Conservation (phyloP, 768 basidiomycete genomes). For the Lentinula sp. region DNA sequence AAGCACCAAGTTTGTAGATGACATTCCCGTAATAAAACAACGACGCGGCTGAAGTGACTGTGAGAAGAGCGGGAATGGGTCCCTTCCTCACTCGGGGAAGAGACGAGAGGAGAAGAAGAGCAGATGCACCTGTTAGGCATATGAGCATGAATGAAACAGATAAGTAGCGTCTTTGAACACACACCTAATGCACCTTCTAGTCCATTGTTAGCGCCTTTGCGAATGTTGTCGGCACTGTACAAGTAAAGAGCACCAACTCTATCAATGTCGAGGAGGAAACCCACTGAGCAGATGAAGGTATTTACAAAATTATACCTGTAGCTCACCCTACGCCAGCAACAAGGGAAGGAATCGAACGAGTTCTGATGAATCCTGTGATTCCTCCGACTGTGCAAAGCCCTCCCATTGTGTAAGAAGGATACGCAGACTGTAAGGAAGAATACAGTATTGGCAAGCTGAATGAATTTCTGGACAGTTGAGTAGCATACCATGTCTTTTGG, state of each 20-base stretch:
- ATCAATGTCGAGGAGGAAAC: neutral
- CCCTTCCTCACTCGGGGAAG: slow-evolving; percentile 68
- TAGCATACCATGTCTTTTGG: neutral
- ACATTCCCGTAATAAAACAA: slow-evolving; percentile 61
- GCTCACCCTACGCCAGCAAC: slow-evolving; percentile 73
- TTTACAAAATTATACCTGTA: slow-evolving; percentile 13
- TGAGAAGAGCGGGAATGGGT: slow-evolving; percentile 61
- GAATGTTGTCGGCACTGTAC: slow-evolving; percentile 73
- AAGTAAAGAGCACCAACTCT: slow-evolving; percentile 78
- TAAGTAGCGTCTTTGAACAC: slow-evolving; percentile 10
- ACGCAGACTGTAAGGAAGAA: slow-evolving; percentile 51
- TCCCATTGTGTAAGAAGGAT: slow-evolving; percentile 77
- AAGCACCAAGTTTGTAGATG: slow-evolving; percentile 5
- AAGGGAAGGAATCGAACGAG: slow-evolving; percentile 75
- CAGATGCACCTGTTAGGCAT: slow-evolving; percentile 57
- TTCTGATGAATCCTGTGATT: slow-evolving; percentile 62
- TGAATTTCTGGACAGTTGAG: neutral
- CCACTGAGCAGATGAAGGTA: neutral
- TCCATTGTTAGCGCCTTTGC: slow-evolving; percentile 68
- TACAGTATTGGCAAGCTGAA: neutral
- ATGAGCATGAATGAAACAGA: neutral
- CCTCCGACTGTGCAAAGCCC: slow-evolving; percentile 74
- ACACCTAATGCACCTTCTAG: slow-evolving; percentile 73
- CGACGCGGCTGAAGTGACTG: slow-evolving; percentile 53
- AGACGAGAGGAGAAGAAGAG: slow-evolving; percentile 68